Evolutionary conservation across 768 basidiomycete species (phyloP).

Genomic region (Mycena albidolilacea): DNA sequence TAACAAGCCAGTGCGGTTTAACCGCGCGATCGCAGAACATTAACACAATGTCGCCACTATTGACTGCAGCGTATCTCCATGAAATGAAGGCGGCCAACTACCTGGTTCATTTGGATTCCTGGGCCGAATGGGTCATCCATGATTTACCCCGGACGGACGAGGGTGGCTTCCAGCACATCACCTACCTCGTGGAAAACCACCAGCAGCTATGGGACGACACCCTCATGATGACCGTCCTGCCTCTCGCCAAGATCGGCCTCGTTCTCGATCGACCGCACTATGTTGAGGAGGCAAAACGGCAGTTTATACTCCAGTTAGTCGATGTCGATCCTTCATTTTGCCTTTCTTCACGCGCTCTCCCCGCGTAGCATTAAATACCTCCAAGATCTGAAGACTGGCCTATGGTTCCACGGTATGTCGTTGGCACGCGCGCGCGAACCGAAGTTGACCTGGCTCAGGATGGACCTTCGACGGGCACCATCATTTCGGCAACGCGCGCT

Average conservation of each 20-base stretch:
- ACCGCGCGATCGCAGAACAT: slow-evolving; percentile 56
- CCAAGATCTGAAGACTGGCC: slow-evolving; percentile 58
- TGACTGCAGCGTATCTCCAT: slow-evolving; percentile 62
- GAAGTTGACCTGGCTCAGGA: slow-evolving; percentile 43
- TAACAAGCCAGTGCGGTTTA: background rate
- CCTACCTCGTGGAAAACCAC: slow-evolving; percentile 56
- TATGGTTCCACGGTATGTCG: slow-evolving; percentile 63
- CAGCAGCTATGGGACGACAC: slow-evolving; percentile 73
- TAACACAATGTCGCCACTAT: slow-evolving; percentile 69
- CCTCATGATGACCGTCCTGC: slow-evolving; percentile 71
- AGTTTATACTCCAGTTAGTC: slow-evolving; percentile 64
- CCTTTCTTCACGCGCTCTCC: background rate
- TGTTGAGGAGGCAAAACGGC: slow-evolving; percentile 68
- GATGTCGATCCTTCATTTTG: slow-evolving; percentile 9
- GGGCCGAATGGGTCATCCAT: slow-evolving; percentile 69
- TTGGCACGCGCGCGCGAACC: background rate
- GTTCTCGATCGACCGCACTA: slow-evolving; percentile 66
- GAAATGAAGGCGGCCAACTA: slow-evolving; percentile 53
- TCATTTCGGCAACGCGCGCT: slow-evolving; percentile 62
- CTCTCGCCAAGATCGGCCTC: slow-evolving; percentile 68
- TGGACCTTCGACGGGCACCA: slow-evolving; percentile 64
- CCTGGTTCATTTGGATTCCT: slow-evolving; percentile 57
- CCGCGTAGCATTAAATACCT: slow-evolving; percentile 59
- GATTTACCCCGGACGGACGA: slow-evolving; percentile 63
- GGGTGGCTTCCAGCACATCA: slow-evolving; percentile 64